Conservation (phyloP, 495 filamentous ascomycete genomes). For the Peziza echinospora region DNA sequence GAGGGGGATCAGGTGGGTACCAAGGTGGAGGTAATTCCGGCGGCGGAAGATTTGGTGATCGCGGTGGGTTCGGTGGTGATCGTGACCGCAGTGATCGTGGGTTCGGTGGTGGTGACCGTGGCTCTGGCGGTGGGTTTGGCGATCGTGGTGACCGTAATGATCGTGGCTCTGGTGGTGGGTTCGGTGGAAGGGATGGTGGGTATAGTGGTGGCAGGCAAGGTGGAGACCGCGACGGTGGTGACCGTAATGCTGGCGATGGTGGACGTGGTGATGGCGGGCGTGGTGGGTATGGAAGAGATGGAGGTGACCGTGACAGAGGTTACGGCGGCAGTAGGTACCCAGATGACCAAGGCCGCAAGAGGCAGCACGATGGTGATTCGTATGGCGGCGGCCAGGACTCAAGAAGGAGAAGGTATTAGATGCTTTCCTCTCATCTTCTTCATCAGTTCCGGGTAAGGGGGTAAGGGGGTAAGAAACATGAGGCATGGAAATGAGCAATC, state of each 20-base stretch:
- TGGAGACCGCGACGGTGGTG: slow-evolving; percentile 34
- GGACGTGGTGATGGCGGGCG: slow-evolving; percentile 7
- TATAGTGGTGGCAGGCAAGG: slow-evolving; percentile 30
- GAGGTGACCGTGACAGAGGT: slow-evolving; percentile 4
- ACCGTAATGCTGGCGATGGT: slow-evolving; percentile 4
- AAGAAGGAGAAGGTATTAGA: background rate
- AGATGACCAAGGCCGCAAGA: slow-evolving; percentile 9
- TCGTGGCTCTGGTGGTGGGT: slow-evolving; percentile 7
- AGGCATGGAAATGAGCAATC: too few species aligned
- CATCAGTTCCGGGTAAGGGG: background rate
- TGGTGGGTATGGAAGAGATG: slow-evolving; percentile 1
- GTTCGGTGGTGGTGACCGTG: background rate
- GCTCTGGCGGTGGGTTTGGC: background rate
- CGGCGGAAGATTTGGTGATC: slow-evolving; percentile 30
- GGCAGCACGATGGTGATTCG: slow-evolving; percentile 7
- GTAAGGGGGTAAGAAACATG: background rate
- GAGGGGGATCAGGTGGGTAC: slow-evolving; percentile 18
- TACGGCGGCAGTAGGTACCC: slow-evolving; percentile 12
- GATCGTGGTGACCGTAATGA: slow-evolving; percentile 22
- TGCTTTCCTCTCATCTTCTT: background rate
- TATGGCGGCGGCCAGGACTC: slow-evolving; percentile 10
- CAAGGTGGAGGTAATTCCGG: slow-evolving; percentile 39
- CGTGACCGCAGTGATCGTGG: too few species aligned
- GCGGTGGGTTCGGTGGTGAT: slow-evolving; percentile 28
- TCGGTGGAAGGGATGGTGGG: slow-evolving; percentile 24